A percentile compares a stretch with the other conserved stretches of the same genome.
These are phyloP conservation scores for Misopates orontium DNA, from an alignment of 257 asterid genomes.

Conservation along the genomic window DNA sequence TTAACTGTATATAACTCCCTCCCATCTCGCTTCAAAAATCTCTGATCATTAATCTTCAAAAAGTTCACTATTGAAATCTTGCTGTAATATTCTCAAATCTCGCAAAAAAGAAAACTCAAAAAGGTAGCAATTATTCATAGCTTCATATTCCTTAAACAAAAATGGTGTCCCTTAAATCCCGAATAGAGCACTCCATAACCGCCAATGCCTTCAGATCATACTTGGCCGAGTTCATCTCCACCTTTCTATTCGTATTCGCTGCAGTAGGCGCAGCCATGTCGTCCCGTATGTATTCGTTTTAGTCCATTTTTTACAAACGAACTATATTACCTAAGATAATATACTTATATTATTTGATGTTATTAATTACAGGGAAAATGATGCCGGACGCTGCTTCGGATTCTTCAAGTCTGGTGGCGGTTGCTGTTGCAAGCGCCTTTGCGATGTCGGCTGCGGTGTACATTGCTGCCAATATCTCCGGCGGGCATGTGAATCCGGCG, in stretches of 20 bases:
- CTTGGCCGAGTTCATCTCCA: conserved; percentile 86
- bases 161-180: conserved; percentile 71
- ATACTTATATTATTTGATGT: not conserved
- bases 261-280: conserved; percentile 70
- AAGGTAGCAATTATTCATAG: not conserved
- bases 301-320: not conserved
- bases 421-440: conserved; percentile 65
- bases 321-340: not conserved
- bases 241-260: conserved; percentile 80
- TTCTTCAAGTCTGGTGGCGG: conserved; percentile 47
- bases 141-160: not conserved
- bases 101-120: not conserved
- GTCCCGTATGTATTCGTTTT: conserved; percentile 36
- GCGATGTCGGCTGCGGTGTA: conserved; percentile 61
- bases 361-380: conserved; percentile 44
- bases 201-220: conserved; percentile 71
- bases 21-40: not conserved
- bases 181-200: conserved; percentile 56
- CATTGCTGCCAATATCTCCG: conserved; percentile 59
- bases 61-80: not conserved
- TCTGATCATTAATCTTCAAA: not conserved
- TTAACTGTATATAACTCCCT: conserved; percentile 29
- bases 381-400: conserved; percentile 37
- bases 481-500: conserved; percentile 92
- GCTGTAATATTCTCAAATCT: not conserved